A percentile compares a stretch with the other conserved stretches of the same genome.
These are phyloP conservation scores for Nitzschia sp. DNA, from an alignment of 108 stramenopile species.

Conservation along the genomic window DNA sequence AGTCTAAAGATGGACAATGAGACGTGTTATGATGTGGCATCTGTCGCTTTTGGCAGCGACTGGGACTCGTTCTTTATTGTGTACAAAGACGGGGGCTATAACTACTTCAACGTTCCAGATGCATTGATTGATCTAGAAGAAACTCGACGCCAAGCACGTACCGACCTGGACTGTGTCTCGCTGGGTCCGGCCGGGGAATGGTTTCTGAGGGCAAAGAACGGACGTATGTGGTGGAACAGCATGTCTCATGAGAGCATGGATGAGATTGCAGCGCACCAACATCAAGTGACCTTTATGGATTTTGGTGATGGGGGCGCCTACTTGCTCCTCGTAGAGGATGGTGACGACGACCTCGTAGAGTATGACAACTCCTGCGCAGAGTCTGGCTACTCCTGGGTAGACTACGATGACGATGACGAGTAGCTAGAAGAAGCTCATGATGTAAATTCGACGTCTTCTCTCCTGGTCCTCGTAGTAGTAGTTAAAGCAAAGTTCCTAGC, in stretches of 20 bases:
- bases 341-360: no score
- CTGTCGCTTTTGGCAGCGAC: neutral
- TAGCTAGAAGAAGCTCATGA: no score
- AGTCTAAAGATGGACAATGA: neutral
- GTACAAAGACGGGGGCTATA: neutral
- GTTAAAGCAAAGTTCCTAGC: no score
- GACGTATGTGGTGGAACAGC: neutral
- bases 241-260: neutral
- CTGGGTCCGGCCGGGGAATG: neutral
- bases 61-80: slow-evolving; percentile 1
- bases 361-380: no score
- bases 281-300: slow-evolving; percentile 4
- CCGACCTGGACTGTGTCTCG: slow-evolving; percentile 1
- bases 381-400: no score
- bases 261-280: neutral
- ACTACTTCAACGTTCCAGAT: neutral
- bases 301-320: neutral
- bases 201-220: neutral
- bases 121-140: neutral
- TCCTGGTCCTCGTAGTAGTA: no score
- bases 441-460: no score
- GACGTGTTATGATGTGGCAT: neutral
- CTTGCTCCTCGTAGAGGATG: no score
- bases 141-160: neutral
- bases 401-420: no score